These are phyloP conservation scores for Candida yuanshanica DNA, from an alignment of 805 yeast genomes.

Conservation along the genomic window DNA sequence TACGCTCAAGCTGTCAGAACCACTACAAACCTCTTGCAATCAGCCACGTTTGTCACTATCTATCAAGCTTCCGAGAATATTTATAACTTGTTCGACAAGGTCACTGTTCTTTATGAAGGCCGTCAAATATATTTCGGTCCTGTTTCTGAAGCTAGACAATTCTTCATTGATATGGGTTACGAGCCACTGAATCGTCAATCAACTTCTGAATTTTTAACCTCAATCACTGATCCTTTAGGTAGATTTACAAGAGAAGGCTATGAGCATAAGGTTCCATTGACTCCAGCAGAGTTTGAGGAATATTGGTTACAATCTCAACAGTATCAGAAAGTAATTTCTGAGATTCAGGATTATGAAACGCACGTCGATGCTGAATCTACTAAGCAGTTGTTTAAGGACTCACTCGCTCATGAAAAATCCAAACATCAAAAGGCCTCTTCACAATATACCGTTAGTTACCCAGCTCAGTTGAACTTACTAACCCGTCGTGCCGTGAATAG, in stretches of 20 bases:
- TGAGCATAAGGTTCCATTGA: constrained; percentile 48
- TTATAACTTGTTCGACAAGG: constrained; percentile 58
- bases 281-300: constrained; percentile 54
- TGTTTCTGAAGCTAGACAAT: constrained; percentile 43
- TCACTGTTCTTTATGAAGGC: constrained; percentile 51
- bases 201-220: constrained; percentile 65
- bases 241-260: constrained; percentile 42
- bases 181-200: constrained; percentile 51
- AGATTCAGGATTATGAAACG: constrained; percentile 28
- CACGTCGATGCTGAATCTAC: constrained; percentile 7
- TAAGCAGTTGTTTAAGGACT: constrained; percentile 26
- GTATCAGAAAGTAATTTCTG: constrained; percentile 31
- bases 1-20: constrained; percentile 60
- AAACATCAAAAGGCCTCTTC: constrained; percentile 38
- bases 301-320: constrained; percentile 49
- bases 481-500: constrained; percentile 41
- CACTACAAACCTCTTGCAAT: constrained; percentile 46
- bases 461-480: constrained; percentile 43
- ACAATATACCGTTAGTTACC: constrained; percentile 44
- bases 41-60: constrained; percentile 61
- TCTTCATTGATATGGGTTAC: constrained; percentile 61
- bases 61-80: constrained; percentile 65
- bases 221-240: constrained; percentile 64
- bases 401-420: constrained; percentile 45
- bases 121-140: constrained; percentile 61